A percentile compares a stretch with the other conserved stretches of the same genome.
These are phyloP conservation scores for Rhamnella rubrinervis DNA, from an alignment of 331 rosid genomes.

Conservation along the genomic window DNA sequence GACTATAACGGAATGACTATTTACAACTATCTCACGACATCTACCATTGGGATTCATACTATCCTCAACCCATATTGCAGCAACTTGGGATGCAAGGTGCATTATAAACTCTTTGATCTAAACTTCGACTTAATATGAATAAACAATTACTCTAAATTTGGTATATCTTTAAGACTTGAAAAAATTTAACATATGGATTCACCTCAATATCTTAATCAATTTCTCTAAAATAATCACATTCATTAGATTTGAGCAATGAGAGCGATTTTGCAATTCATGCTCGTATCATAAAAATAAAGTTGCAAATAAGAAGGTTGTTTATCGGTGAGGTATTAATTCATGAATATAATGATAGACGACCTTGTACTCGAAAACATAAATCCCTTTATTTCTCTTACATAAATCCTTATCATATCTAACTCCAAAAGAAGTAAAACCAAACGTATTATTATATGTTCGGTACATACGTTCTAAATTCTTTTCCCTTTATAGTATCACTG, in stretches of 20 bases:
- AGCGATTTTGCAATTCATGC: not conserved
- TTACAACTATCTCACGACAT: not conserved
- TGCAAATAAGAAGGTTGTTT: not conserved
- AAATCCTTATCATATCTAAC: not conserved
- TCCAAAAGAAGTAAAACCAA: slow-evolving; percentile 2
- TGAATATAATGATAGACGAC: not conserved
- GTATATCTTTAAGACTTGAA: not conserved
- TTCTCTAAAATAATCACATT: no score
- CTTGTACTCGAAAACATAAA: not conserved
- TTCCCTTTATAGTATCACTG: not conserved
- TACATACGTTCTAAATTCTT: not conserved
- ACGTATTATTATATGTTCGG: not conserved
- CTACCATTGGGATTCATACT: not conserved
- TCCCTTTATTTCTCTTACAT: not conserved
- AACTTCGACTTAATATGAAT: not conserved
- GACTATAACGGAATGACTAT: not conserved
- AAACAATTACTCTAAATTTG: not conserved
- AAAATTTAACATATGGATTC: not conserved
- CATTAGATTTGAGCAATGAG: not conserved
- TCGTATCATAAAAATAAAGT: slow-evolving; percentile 8
- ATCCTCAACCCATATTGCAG: not conserved
- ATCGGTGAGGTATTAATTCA: no score
- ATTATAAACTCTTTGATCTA: not conserved
- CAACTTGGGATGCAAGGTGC: not conserved
- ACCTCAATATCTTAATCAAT: no score